Base-by-base conservation (phyloP, 225 moss, liverwort and hornwort genomes). In the Rhytidiadelphus loreus region DNA sequence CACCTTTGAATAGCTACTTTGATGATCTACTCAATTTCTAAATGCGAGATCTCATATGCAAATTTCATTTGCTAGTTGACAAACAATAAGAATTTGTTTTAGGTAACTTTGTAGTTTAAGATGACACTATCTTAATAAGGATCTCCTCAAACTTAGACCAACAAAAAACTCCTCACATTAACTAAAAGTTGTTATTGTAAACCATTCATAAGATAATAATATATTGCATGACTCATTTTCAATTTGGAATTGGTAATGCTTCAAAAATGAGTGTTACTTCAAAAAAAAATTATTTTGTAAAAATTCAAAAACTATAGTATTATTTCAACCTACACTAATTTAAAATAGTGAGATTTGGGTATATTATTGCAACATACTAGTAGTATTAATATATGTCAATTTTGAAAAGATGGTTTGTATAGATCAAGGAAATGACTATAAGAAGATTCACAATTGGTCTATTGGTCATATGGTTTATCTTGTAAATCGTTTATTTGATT, bases 81-180 rank as follows among this genome's bases (percentile, higher is more conserved):
- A 53, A 35, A 35, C 12, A 53, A 53, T 23, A 52, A 0, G 22
- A 35, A 5, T 35, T 76, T 0, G 5, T 52, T 48, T 74, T 48
- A 74, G 7, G 4, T 48, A 5, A n/a, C 8, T 0, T 71, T 1
- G 13, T 0, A 69, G 0, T 10, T 46, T 30, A 30, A 30, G 18
- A 4, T 30, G 30, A 30, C 2, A 46, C 4, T 39, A 8, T 8
- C 15, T 43, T 8, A 43, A 41, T 26, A 16, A 71, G 9, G 8
- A 26, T 13, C 71, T 71, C 26, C 4, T 66, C 2, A n/a, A 6
- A 12, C 21, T 66, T 7, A 4, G 8, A n/a, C 12, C 7, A 12
- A 7, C 12, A 22, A 66, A n/a, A 6, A 66, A 66, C 4, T 37
- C 66, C 2, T 71, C 15, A 43, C 43, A 16, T 44, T 9, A 44